Conservation (phyloP, 1,284 basidiomycete genomes). For the Marasmius oreades region DNA sequence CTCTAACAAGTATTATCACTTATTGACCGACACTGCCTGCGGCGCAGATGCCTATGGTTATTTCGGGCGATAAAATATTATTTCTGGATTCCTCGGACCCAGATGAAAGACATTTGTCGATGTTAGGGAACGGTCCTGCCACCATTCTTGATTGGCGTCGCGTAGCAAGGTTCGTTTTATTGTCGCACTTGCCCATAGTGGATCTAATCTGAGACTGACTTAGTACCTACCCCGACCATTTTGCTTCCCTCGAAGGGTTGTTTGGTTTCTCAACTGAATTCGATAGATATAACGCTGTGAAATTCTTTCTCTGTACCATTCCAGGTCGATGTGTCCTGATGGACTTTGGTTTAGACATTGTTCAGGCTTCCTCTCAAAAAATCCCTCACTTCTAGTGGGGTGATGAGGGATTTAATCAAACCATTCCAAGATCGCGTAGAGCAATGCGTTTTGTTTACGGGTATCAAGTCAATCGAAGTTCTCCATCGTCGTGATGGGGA, state of each 20-base stretch:
- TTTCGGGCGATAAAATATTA: conserved; percentile 37
- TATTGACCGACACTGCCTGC: neutral
- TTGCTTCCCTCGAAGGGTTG: conserved; percentile 33
- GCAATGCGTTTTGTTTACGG: conserved; percentile 9
- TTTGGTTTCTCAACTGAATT: conserved; percentile 31
- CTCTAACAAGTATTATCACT: neutral
- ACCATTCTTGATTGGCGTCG: conserved; percentile 25
- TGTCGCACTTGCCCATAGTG: neutral
- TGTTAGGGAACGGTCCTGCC: conserved; percentile 22
- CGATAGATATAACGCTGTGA: conserved; percentile 37
- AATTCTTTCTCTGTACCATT: conserved; percentile 14
- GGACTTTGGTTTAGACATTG: conserved; percentile 33
- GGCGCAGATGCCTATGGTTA: conserved; percentile 42
- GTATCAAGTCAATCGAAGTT: conserved; percentile 1
- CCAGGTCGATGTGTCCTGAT: neutral
- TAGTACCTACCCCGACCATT: conserved; percentile 41
- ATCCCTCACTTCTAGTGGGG: conserved; percentile 2
- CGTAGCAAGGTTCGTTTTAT: conserved; percentile 27
- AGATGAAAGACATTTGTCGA: conserved; percentile 32
- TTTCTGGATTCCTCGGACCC: conserved; percentile 49
- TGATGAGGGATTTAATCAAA: conserved; percentile 3
- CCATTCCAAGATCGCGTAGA: conserved; percentile 4
- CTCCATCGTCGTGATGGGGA: conserved; percentile 6
- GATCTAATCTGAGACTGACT: neutral
- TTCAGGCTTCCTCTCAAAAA: conserved; percentile 40